Evolutionary conservation across 2,329 filamentous ascomycete species (phyloP), one percentile per base, ranked within the genome.

Genomic region (Parastagonospora nodorum): DNA sequence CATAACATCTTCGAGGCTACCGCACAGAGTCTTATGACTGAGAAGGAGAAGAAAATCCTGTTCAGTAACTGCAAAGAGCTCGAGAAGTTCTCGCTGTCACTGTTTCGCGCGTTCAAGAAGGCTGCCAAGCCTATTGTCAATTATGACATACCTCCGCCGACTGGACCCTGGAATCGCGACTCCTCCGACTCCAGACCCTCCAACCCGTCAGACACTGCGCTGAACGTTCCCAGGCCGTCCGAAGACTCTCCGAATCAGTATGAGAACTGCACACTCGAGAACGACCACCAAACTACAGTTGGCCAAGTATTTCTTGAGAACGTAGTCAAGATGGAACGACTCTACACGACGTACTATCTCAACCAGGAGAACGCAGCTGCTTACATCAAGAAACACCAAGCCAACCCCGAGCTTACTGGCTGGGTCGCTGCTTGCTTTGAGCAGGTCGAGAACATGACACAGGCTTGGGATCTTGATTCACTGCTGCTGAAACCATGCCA

Each of bases 1-100:
- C 91, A 96, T 67, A 92, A 97, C 68, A 97, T 99, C 47, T 99
- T 97, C 80, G 96, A 95, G 74, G 92, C 90, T 37, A 97, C 94
- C 0, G 90, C 91, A 1, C 86, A 89, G 48, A 85, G 90, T 8
- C 85, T 91, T 57, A 83, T 97, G 27, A 90, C 89, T 37, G 78
- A 84, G 36, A 89, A 93, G 57, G 96, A 96, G 56, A 87, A 95
- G 64, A 96, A 92, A 69, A 82, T 89, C 10, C 85, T 99, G 12
- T 99, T 99, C 73, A 88, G 91, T 56, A 99, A 99, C 67, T 92
- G 89, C 4, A 89, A 94, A 63, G 89, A 96, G 64, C 87, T 99
- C 48, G 90, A 96, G 53, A 83, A 85, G 28, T 97, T 99, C 63
- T 92, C 95, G 35, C 50, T 67, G 15, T 88, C 89, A 11, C 93